A percentile compares a stretch with the other conserved stretches of the same genome.
phyloP scores from a whole-genome alignment of 345 rosid species.

The Aegle marmelos region DNA sequence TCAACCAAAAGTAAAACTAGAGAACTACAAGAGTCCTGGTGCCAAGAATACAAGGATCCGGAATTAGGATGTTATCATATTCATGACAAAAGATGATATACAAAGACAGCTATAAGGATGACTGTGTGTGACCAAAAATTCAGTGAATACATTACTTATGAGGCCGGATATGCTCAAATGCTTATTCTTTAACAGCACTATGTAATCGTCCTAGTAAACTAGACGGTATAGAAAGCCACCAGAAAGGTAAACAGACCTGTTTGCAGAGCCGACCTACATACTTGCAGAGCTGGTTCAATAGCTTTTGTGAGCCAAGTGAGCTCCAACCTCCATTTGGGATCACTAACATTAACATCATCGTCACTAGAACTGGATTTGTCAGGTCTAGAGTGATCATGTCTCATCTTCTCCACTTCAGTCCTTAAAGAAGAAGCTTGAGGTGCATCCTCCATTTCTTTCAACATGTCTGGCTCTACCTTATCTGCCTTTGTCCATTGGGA shows the following conservation, averaged over 20 bases:
- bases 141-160: neutral
- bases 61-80: neutral
- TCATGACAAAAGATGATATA: neutral
- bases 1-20: neutral
- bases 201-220: neutral
- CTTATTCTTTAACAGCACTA: neutral
- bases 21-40: neutral
- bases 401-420: constrained; percentile 25
- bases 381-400: constrained; percentile 20
- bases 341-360: constrained; percentile 36
- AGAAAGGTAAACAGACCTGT: constrained; percentile 47
- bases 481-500: constrained; percentile 43
- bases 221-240: constrained; percentile 1
- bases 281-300: constrained; percentile 75
- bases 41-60: neutral
- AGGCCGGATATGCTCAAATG: neutral
- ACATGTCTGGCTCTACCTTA: constrained; percentile 21
- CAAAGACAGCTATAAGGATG: neutral
- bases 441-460: constrained; percentile 24
- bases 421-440: constrained; percentile 26
- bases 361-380: constrained; percentile 45
- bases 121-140: neutral
- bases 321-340: constrained; percentile 67
- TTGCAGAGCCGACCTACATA: constrained; percentile 74
- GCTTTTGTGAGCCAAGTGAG: constrained; percentile 77